Evolutionary conservation across 495 filamentous ascomycete genomes (phyloP).

Genomic region (Cudoniella acicularis): DNA sequence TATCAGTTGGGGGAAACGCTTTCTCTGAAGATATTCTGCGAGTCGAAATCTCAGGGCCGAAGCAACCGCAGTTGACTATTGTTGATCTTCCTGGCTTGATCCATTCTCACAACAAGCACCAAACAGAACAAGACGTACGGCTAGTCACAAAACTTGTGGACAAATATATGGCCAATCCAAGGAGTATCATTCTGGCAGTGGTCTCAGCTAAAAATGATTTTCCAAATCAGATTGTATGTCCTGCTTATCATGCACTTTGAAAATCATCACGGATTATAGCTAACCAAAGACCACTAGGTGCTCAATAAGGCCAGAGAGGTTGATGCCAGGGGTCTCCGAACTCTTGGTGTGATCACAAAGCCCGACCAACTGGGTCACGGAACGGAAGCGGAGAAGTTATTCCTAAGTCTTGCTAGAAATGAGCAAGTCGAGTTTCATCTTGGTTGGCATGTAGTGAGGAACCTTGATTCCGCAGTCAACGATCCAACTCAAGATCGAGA

Average conservation of each 20-base stretch:
- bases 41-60: slow-evolving; percentile 63
- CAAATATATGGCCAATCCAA: slow-evolving; percentile 55
- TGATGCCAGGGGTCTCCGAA: slow-evolving; percentile 70
- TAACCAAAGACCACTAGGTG: slow-evolving; percentile 53
- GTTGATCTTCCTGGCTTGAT: slow-evolving; percentile 69
- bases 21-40: slow-evolving; percentile 65
- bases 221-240: slow-evolving; percentile 38
- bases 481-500: slow-evolving; percentile 33
- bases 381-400: slow-evolving; percentile 34
- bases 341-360: slow-evolving; percentile 63
- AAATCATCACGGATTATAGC: not conserved
- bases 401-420: slow-evolving; percentile 40
- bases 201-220: slow-evolving; percentile 62
- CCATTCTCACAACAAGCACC: slow-evolving; percentile 39
- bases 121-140: slow-evolving; percentile 42
- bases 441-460: slow-evolving; percentile 50
- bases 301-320: slow-evolving; percentile 53
- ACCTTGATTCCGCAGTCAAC: slow-evolving; percentile 38
- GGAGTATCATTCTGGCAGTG: slow-evolving; percentile 63
- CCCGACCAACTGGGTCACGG: slow-evolving; percentile 39
- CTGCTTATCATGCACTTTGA: slow-evolving; percentile 51
- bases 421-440: slow-evolving; percentile 41
- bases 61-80: slow-evolving; percentile 60
- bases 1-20: slow-evolving; percentile 31
- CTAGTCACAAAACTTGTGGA: slow-evolving; percentile 51